phyloP scores from a whole-genome alignment of 2,329 filamentous ascomycete species.

The Pyricularia pennisetigena region DNA sequence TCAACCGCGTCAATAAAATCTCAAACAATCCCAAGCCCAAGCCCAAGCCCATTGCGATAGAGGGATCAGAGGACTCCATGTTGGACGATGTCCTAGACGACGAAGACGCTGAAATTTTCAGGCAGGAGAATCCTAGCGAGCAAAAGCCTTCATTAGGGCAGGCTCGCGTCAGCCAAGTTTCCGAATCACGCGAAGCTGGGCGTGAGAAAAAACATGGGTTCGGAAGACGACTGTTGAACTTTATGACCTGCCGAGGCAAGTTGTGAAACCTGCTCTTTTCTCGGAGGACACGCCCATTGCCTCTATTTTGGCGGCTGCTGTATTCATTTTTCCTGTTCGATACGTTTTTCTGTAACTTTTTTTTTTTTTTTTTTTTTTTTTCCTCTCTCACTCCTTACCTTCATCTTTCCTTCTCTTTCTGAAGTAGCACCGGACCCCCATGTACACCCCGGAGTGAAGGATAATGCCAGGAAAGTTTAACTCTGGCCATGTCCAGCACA shows the following conservation, averaged over 20 bases:
- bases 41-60: background rate
- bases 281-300: background rate
- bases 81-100: slow-evolving; percentile 4
- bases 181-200: background rate
- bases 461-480: too few species aligned
- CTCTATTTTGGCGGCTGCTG: background rate
- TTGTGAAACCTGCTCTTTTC: background rate
- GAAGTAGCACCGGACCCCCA: too few species aligned
- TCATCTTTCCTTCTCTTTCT: background rate
- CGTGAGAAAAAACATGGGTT: background rate
- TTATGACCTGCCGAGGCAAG: slow-evolving; percentile 2
- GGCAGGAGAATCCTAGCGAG: background rate
- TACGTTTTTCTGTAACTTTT: background rate
- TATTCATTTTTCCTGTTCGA: too few species aligned
- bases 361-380: background rate
- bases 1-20: background rate
- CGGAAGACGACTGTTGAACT: slow-evolving; percentile 1
- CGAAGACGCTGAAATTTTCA: background rate
- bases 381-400: background rate
- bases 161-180: background rate
- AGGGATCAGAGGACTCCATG: background rate
- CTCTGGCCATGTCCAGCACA: too few species aligned
- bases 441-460: too few species aligned
- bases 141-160: background rate
- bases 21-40: background rate